phyloP scores from a whole-genome alignment of 345 rosid species.

The Linum usitatissimum region DNA sequence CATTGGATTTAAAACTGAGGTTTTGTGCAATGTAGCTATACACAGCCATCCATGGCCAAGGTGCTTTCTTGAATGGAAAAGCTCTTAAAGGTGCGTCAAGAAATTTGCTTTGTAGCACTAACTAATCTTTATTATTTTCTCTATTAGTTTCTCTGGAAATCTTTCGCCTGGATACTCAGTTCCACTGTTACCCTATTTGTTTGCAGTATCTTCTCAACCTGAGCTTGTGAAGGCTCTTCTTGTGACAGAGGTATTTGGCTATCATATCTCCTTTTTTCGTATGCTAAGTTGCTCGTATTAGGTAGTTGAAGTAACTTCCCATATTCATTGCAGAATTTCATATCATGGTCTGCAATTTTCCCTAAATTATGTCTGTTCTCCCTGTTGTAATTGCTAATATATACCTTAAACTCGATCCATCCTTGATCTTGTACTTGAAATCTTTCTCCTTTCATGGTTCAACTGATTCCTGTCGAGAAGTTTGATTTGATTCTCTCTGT shows the following conservation, averaged over 20 bases:
- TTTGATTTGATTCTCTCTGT: conserved; percentile 14
- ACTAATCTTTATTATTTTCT: neutral
- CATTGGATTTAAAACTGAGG: conserved; percentile 4
- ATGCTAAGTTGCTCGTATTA: neutral
- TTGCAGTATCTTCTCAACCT: conserved; percentile 60
- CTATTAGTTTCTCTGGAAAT: neutral
- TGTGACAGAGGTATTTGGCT: conserved; percentile 53
- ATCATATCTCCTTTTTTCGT: neutral
- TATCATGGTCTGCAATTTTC: no score
- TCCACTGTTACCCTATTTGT: conserved; percentile 10
- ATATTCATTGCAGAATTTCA: no score
- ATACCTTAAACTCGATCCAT: no score
- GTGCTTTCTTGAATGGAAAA: conserved; percentile 72
- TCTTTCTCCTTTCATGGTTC: neutral
- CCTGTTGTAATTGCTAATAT: no score
- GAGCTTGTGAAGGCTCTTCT: conserved; percentile 83
- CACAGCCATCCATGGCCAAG: conserved; percentile 63
- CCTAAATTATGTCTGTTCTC: no score
- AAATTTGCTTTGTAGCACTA: neutral
- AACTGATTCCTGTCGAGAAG: conserved; percentile 3
- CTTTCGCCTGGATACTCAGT: neutral
- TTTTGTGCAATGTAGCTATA: conserved; percentile 45
- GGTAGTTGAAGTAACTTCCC: neutral
- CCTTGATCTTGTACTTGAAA: no score
- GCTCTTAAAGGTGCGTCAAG: conserved; percentile 56